phyloP scores from a whole-genome alignment of 2,329 filamentous ascomycete species.

The Nigrospora sphaerica region DNA sequence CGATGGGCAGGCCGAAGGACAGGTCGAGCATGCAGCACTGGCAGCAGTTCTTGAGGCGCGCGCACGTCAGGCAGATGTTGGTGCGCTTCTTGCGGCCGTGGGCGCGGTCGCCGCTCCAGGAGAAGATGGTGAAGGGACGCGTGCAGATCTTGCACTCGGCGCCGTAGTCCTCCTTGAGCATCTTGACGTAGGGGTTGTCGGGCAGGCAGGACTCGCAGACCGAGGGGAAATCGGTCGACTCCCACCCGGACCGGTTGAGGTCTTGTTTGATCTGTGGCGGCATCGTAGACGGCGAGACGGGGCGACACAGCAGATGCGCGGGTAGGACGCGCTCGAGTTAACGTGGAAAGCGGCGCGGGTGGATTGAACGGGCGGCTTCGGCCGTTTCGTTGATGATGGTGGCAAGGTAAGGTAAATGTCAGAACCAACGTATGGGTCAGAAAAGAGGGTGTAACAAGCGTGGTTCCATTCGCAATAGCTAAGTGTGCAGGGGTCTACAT shows the following conservation, averaged over 20 bases:
- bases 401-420: no score
- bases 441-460: no score
- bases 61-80: conserved; percentile 93
- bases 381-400: no score
- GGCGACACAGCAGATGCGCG: no score
- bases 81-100: conserved; percentile 83
- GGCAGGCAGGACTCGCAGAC: conserved; percentile 90
- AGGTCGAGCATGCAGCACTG: conserved; percentile 98
- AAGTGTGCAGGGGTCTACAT: no score
- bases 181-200: conserved; percentile 96
- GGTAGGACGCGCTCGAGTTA: no score
- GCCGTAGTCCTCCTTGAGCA: conserved; percentile 96
- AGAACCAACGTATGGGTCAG: no score
- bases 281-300: conserved; percentile 37
- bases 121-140: conserved; percentile 89
- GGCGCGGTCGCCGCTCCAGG: conserved; percentile 89
- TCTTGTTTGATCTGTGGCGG: conserved; percentile 94
- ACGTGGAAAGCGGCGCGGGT: no score
- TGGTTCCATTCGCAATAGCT: no score
- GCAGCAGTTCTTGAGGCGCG: conserved; percentile 96
- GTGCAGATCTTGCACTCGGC: conserved; percentile 86
- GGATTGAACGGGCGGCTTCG: no score
- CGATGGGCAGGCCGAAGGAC: conserved; percentile 89
- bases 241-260: conserved; percentile 91
- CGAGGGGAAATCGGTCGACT: conserved; percentile 83